Evolutionary conservation across 2,329 filamentous ascomycete genomes (phyloP).

Genomic region (Penicillium sumatraense): DNA sequence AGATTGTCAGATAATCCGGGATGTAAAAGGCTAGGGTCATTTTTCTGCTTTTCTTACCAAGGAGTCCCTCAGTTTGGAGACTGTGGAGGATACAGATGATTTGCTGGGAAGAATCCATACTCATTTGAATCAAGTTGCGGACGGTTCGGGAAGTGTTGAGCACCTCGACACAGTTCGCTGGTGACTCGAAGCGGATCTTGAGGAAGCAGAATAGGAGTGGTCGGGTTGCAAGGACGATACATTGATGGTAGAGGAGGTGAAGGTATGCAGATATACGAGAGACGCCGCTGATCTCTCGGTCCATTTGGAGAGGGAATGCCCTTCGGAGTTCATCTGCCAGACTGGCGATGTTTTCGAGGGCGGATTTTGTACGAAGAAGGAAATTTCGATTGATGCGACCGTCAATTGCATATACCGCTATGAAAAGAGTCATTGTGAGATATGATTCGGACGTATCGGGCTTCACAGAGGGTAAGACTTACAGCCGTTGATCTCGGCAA

Average conservation of each 20-base stretch:
- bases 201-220: slow-evolving; percentile 45
- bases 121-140: slow-evolving; percentile 46
- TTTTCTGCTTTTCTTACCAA: slow-evolving; percentile 42
- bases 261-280: slow-evolving; percentile 49
- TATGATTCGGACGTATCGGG: no score
- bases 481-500: slow-evolving; percentile 52
- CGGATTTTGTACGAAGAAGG: slow-evolving; percentile 45
- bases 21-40: no score
- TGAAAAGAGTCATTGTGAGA: neutral
- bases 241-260: slow-evolving; percentile 35
- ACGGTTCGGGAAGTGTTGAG: slow-evolving; percentile 44
- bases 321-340: slow-evolving; percentile 46
- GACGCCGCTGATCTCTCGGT: slow-evolving; percentile 44
- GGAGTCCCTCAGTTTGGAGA: slow-evolving; percentile 51
- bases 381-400: slow-evolving; percentile 42
- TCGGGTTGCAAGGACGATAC: slow-evolving; percentile 21
- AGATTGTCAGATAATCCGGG: neutral
- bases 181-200: slow-evolving; percentile 39
- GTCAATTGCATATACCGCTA: slow-evolving; percentile 50
- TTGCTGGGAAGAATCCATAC: slow-evolving; percentile 50
- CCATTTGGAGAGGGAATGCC: slow-evolving; percentile 43
- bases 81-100: slow-evolving; percentile 50
- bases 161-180: slow-evolving; percentile 32
- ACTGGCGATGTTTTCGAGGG: slow-evolving; percentile 44
- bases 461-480: no score